phyloP scores from a whole-genome alignment of 257 asterid species.

The Jasminum sambac region DNA sequence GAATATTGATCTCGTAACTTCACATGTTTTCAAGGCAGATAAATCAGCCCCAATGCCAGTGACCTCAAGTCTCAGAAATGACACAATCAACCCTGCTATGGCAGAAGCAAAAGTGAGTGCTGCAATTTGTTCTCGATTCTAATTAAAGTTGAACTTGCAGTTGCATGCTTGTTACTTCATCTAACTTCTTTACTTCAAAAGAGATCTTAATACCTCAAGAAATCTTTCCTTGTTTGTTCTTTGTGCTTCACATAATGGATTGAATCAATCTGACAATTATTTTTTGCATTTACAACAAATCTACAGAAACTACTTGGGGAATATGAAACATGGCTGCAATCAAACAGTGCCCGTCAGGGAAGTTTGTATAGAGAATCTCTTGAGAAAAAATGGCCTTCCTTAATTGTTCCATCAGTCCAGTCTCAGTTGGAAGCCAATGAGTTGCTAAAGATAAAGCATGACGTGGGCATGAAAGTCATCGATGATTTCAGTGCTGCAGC shows the following conservation, averaged over 20 bases:
- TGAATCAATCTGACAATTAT: slow-evolving; percentile 8
- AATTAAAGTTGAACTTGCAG: slow-evolving; percentile 8
- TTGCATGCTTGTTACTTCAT: slow-evolving; percentile 10
- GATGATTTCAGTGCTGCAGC: slow-evolving; percentile 80
- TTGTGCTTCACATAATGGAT: neutral
- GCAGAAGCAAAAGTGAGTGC: slow-evolving; percentile 76
- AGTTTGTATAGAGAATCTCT: slow-evolving; percentile 63
- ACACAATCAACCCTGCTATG: slow-evolving; percentile 70
- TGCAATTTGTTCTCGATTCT: slow-evolving; percentile 18
- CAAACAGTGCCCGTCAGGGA: slow-evolving; percentile 65
- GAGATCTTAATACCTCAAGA: neutral
- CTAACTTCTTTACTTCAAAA: slow-evolving; percentile 1
- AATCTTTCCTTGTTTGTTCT: neutral
- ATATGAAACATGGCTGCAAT: slow-evolving; percentile 72
- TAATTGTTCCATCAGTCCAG: slow-evolving; percentile 40
- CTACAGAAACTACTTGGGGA: slow-evolving; percentile 73
- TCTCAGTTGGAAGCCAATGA: slow-evolving; percentile 47
- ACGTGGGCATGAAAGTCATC: slow-evolving; percentile 50
- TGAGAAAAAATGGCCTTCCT: slow-evolving; percentile 72
- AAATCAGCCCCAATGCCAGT: slow-evolving; percentile 71
- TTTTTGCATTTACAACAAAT: slow-evolving; percentile 18
- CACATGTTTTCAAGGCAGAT: slow-evolving; percentile 69
- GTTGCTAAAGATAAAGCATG: slow-evolving; percentile 55
- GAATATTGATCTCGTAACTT: slow-evolving; percentile 70
- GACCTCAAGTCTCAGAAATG: slow-evolving; percentile 61